Evolutionary conservation across 2,329 filamentous ascomycete species (phyloP), one percentile per base, ranked within the genome.

Genomic region (Ilyonectria mors-panacis): DNA sequence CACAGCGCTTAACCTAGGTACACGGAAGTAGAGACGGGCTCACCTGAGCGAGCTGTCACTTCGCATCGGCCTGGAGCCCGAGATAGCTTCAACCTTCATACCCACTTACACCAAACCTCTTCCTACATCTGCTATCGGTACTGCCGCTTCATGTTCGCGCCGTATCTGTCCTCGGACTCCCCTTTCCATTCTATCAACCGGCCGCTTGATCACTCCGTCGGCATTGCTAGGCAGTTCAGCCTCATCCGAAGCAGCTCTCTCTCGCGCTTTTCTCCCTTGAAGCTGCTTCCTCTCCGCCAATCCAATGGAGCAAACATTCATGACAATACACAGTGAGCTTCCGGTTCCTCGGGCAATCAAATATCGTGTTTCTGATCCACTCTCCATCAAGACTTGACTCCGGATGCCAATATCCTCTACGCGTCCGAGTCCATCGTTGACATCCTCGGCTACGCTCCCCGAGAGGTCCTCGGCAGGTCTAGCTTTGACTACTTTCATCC

Each of bases 401-500:
- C 88, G 63, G 91, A 95, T 78, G 94, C 93, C 74, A 92, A 90
- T 69, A 92, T 97, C 69, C 87, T 95, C 68, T 97, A 94, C 81
- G 92, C 91, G 21, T 97, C 94, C 57, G 93, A 94, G 74, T 96
- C 94, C 2, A 90, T 97, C 70, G 85, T 90, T 73, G 93, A 97
- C 74, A 94, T 97, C 68, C 88, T 97, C 47, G 94, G 93, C 59
- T 95, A 94, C 76, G 86, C 88, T 21, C 92, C 94, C 3, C 86
- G 91, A 67, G 93, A 97, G 77, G 89, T 97, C 17, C 87, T 91
- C 75, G 91, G 92, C 69, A 90, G 85, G 76, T 94, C 94, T 66
- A 92, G 90, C 76, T 97, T 95, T 85, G 92, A 96, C 33, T 97
- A 93, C 79, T 97, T 97, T 77, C 93, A 95, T 75, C 92, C 92